Evolutionary conservation across 768 basidiomycete species (phyloP).

Genomic region (Lepiota venenata): DNA sequence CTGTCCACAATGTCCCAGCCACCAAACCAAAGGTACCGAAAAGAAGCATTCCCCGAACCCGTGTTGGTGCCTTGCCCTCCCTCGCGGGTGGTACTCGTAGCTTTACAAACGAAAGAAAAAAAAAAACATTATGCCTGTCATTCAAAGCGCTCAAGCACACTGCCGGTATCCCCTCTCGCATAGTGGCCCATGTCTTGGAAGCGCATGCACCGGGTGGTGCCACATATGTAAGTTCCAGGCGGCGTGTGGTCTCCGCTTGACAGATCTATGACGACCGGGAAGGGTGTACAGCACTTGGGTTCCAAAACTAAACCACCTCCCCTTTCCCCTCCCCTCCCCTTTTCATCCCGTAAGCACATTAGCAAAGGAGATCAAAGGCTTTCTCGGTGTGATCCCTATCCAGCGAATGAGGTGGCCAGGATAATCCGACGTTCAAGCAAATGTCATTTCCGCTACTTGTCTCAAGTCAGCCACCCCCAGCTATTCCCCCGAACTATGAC

Average conservation of each 20-base stretch:
- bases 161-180: no score
- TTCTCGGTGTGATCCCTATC: not conserved
- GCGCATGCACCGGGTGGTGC: not conserved
- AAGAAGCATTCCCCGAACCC: not conserved
- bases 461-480: not conserved
- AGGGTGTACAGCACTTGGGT: no score
- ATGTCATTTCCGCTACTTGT: slow-evolving; percentile 2
- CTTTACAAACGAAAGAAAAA: not conserved
- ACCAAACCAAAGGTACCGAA: not conserved
- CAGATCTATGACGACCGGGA: not conserved
- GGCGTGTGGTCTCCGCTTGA: not conserved
- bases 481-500: not conserved
- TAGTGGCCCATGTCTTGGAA: not conserved
- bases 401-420: not conserved
- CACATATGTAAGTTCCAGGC: not conserved
- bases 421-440: slow-evolving; percentile 3
- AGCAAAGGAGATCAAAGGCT: slow-evolving; percentile 2
- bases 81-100: not conserved
- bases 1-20: not conserved
- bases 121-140: no score
- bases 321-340: no score
- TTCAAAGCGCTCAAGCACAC: no score
- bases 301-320: no score
- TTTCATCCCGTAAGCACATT: not conserved
- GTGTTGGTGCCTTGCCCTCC: slow-evolving; percentile 1